These are phyloP conservation scores for Eimeria brunetti DNA, from an alignment of 169 alveolate species.

Conservation along the genomic window DNA sequence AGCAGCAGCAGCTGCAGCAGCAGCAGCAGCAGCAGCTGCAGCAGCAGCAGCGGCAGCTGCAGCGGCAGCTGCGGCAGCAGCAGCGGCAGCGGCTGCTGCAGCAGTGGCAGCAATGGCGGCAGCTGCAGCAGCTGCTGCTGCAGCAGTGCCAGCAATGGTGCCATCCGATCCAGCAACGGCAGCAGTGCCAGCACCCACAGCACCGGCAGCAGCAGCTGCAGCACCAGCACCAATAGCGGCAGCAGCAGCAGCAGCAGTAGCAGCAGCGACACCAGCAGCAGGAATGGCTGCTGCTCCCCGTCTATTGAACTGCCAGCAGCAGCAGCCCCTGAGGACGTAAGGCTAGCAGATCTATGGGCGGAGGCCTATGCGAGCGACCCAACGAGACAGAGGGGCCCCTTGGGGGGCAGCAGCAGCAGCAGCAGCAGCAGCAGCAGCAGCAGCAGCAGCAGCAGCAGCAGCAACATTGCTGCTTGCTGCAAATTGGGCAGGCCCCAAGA, in stretches of 20 bases:
- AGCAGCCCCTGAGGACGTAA: conserved; percentile 17
- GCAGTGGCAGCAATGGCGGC: background rate
- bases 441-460: conserved; percentile 39
- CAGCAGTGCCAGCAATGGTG: background rate
- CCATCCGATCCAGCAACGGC: background rate
- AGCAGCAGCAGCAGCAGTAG: conserved; percentile 21
- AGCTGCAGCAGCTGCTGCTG: background rate
- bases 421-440: no score
- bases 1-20: no score
- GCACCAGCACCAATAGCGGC: background rate
- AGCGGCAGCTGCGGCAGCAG: background rate
- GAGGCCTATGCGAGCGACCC: background rate
- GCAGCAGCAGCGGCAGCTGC: background rate
- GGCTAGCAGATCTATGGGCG: conserved; percentile 24
- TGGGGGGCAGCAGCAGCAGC: conserved; percentile 2
- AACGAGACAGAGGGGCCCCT: conserved; percentile 41
- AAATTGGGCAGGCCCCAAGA: conserved; percentile 18
- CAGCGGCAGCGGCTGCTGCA: background rate
- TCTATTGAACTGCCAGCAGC: background rate
- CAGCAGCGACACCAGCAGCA: background rate
- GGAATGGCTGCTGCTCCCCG: background rate
- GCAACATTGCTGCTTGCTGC: background rate
- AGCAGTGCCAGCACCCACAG: background rate
- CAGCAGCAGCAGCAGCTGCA: no score
- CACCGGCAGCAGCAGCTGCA: background rate